These are phyloP conservation scores for Neurospora discreta DNA, from an alignment of 495 filamentous ascomycete species.

Conservation along the genomic window DNA sequence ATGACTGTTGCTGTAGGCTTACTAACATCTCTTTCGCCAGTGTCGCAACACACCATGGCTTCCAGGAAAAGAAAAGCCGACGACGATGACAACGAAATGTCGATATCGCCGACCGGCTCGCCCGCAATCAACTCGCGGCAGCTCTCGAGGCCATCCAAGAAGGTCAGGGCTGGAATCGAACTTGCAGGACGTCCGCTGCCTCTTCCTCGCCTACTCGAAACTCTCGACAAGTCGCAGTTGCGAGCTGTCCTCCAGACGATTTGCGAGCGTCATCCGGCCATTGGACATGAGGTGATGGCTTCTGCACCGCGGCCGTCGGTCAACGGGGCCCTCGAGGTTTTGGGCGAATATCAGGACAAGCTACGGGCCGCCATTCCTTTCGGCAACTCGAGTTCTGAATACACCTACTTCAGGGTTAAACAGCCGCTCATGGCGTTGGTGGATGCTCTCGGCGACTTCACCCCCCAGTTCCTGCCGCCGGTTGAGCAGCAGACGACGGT, in stretches of 20 bases:
- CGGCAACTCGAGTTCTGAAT: constrained; percentile 77
- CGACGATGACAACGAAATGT: constrained; percentile 83
- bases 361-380: constrained; percentile 77
- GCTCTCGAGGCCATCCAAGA: constrained; percentile 51
- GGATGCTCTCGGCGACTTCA: constrained; percentile 86
- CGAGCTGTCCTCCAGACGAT: constrained; percentile 74
- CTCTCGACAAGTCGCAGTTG: constrained; percentile 71
- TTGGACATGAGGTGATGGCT: constrained; percentile 71
- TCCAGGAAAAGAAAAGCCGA: constrained; percentile 81
- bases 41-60: constrained; percentile 42
- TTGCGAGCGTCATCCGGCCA: constrained; percentile 76
- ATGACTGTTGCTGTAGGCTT: neutral
- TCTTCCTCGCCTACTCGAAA: constrained; percentile 79
- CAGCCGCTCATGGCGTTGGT: constrained; percentile 69
- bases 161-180: constrained; percentile 47
- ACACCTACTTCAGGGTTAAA: constrained; percentile 86
- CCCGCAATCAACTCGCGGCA: constrained; percentile 57
- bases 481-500: constrained; percentile 68
- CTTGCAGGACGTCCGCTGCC: constrained; percentile 67
- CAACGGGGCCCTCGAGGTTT: constrained; percentile 62
- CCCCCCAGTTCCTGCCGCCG: constrained; percentile 87
- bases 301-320: constrained; percentile 78
- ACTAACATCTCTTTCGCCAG: constrained; percentile 27
- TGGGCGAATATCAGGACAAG: constrained; percentile 67
- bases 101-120: constrained; percentile 68